Percentiles rank a stretch among this genome's conserved stretches.
Evolutionary conservation across 495 filamentous ascomycete species (phyloP).

Genomic region (Aspergillus sclerotiicarbonarius): DNA sequence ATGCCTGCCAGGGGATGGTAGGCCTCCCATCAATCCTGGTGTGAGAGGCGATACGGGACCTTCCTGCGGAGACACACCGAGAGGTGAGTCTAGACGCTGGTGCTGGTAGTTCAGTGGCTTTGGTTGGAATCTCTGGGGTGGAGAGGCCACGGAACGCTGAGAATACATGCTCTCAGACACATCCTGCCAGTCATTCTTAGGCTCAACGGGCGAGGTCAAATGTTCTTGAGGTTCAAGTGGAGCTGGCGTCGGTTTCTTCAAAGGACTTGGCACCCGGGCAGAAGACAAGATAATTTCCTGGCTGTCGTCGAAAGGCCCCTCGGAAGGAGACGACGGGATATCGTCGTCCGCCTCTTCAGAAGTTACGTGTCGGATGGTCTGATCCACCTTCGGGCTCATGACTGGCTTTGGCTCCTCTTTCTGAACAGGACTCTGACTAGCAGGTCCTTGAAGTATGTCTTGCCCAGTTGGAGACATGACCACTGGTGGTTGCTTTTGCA

Average conservation of each 20-base stretch:
- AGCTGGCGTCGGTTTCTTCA: slow-evolving; percentile 28
- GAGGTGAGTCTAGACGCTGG: slow-evolving; percentile 67
- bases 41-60: slow-evolving; percentile 35
- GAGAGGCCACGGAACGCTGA: slow-evolving; percentile 31
- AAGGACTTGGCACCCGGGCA: slow-evolving; percentile 10
- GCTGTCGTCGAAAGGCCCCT: slow-evolving; percentile 19
- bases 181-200: slow-evolving; percentile 12
- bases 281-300: slow-evolving; percentile 10
- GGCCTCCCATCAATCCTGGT: slow-evolving; percentile 62
- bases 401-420: slow-evolving; percentile 12
- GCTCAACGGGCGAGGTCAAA: slow-evolving; percentile 26
- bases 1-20: slow-evolving; percentile 60
- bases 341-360: slow-evolving; percentile 31
- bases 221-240: slow-evolving; percentile 21
- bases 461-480: slow-evolving; percentile 49
- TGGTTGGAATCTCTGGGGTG: slow-evolving; percentile 33
- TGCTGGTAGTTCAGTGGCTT: slow-evolving; percentile 39
- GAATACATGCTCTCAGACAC: slow-evolving; percentile 8
- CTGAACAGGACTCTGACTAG: slow-evolving; percentile 11
- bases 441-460: slow-evolving; percentile 20
- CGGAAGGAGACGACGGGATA: slow-evolving; percentile 20
- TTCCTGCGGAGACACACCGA: slow-evolving; percentile 60
- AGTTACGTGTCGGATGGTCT: slow-evolving; percentile 43
- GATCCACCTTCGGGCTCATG: slow-evolving; percentile 22
- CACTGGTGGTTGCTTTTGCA: slow-evolving; percentile 67